Evolutionary conservation across 2,329 filamentous ascomycete genomes (phyloP), one percentile per base, ranked within the genome.

Genomic region (Ceratocystis cacaofunesta): DNA sequence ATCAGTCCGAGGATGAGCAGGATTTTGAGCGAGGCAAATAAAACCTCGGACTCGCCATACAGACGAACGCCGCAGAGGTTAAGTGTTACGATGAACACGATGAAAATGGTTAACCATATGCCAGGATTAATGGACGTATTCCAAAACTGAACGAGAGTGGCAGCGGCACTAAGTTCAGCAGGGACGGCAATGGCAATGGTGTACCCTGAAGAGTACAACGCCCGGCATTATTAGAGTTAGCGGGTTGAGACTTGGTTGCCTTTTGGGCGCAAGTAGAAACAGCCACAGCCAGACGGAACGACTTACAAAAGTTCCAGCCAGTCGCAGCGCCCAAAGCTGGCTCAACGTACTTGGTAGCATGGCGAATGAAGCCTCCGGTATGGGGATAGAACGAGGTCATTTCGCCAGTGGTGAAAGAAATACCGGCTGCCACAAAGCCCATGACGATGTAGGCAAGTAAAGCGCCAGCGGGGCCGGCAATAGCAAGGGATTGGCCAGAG

Each of bases 341-440:
- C 15, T 73, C 72, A 25, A 73, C 71, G 50, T 73, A 70, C 3
- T 72, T 69, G 6, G 69, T 71, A 0, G 72, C 72, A 36, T 73
- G 73, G 0, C 72, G 71, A 15, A 68, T 65, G 61, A 74, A 73
- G 0, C 71, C 70, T 60, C 72, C 71, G 19, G 71, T 69, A 61
- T 71, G 70, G 0, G 72, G 72, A 2, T 73, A 57, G 15, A 70
- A 71, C 0, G 72, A 67, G 0, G 71, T 70, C 70, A 74, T 73
- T 66, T 76, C 74, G 15, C 74, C 74, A 17, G 76, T 69, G 7
- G 72, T 73, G 17, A 75, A 74, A 78, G 84, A 84, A 70, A 83
- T 80, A n/a, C 78, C 79, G 72, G 78, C 84, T 30, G 84, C 79
- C 61, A 83, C 77, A 3, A 78, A 70, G 64, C 75, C 77, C 70